Percentiles rank a stretch among this genome's conserved stretches.
These are phyloP conservation scores for Mentha longifolia DNA, from an alignment of 257 asterid species.

Conservation along the genomic window DNA sequence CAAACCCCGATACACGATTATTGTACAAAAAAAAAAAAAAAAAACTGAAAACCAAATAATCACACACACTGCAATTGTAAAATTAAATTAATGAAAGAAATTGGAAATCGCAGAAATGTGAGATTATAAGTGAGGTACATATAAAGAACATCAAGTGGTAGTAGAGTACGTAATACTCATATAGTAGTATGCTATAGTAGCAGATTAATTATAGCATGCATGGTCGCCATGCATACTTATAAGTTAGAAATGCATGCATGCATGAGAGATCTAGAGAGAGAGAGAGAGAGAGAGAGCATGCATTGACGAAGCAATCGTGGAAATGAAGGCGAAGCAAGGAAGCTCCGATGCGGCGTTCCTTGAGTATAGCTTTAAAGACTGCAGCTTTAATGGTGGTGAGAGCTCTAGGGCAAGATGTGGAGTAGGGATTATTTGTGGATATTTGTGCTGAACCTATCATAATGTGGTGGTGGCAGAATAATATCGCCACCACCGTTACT, in stretches of 20 bases:
- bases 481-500: not conserved
- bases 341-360: slow-evolving; percentile 71
- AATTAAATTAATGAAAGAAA: too few species aligned
- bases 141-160: too few species aligned
- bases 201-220: not conserved
- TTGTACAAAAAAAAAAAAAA: too few species aligned
- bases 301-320: slow-evolving; percentile 77
- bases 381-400: slow-evolving; percentile 45
- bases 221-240: not conserved
- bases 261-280: slow-evolving; percentile 27
- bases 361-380: slow-evolving; percentile 42
- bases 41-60: too few species aligned
- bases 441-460: slow-evolving; percentile 34
- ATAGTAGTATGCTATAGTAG: too few species aligned
- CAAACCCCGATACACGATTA: too few species aligned
- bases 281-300: slow-evolving; percentile 44
- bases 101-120: too few species aligned
- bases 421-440: slow-evolving; percentile 43
- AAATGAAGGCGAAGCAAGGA: slow-evolving; percentile 75
- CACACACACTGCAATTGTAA: too few species aligned
- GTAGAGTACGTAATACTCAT: too few species aligned
- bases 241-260: too few species aligned
- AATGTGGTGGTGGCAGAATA: not conserved
- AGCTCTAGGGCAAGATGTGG: slow-evolving; percentile 54
- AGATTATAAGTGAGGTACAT: too few species aligned